A percentile compares a stretch with the other conserved stretches of the same genome.
Evolutionary conservation across 257 asterid genomes (phyloP).

Genomic region (Solanum peruvianum): DNA sequence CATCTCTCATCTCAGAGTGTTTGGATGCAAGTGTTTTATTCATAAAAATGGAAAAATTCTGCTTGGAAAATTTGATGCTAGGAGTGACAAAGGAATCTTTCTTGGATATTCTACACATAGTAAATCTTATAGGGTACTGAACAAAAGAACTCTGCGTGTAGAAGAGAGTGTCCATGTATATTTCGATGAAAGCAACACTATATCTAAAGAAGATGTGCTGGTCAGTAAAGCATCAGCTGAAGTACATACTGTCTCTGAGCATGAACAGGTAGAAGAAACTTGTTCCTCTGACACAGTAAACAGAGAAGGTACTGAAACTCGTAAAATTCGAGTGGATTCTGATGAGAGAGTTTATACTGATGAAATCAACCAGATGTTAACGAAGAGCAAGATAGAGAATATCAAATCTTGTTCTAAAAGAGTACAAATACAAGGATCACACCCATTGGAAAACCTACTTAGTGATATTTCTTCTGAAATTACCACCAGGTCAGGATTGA

Average conservation of each 20-base stretch:
- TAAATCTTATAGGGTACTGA: neutral
- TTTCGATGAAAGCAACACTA: too few species aligned
- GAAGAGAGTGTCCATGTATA: neutral
- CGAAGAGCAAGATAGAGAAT: too few species aligned
- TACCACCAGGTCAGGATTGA: neutral
- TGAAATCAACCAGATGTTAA: too few species aligned
- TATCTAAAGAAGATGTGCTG: neutral
- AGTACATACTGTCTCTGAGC: too few species aligned
- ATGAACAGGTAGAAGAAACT: neutral
- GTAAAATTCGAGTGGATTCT: neutral
- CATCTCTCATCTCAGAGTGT: neutral
- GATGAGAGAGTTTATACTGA: too few species aligned
- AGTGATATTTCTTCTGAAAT: too few species aligned
- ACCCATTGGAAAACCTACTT: neutral
- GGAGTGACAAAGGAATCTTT: neutral
- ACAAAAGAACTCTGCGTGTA: neutral
- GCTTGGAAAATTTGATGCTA: neutral
- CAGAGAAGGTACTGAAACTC: too few species aligned
- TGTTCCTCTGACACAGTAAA: too few species aligned
- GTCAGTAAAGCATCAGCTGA: too few species aligned
- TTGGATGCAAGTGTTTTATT: neutral
- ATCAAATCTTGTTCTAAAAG: neutral
- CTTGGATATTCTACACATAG: neutral
- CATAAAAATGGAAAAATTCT: too few species aligned
- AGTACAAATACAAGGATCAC: neutral